phyloP scores from a whole-genome alignment of 2,329 filamentous ascomycete species.

The Colletotrichum neosansevieriae region DNA sequence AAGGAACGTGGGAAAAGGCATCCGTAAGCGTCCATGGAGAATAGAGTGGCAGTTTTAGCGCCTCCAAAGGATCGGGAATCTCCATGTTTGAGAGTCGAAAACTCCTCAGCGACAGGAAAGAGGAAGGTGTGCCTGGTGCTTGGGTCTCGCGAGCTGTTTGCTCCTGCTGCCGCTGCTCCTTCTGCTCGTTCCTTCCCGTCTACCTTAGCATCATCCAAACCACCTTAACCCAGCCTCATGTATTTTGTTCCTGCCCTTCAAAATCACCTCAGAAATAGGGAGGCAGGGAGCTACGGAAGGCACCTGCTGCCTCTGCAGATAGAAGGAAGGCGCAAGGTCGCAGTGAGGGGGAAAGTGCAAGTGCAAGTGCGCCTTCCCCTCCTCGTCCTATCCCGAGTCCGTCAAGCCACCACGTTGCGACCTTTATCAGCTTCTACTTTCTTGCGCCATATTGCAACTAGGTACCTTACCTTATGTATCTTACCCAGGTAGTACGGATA shows the following conservation, averaged over 20 bases:
- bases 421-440: neutral
- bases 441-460: neutral
- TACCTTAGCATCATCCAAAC: neutral
- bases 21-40: neutral
- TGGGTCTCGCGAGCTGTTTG: constrained; percentile 3
- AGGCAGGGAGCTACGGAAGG: neutral
- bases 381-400: neutral
- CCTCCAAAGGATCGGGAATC: constrained; percentile 18
- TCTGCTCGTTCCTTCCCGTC: constrained; percentile 1
- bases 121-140: neutral
- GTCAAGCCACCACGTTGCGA: constrained; percentile 31
- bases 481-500: too few species aligned
- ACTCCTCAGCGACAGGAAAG: too few species aligned
- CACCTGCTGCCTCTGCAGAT: too few species aligned
- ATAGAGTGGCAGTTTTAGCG: neutral
- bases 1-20: constrained; percentile 2
- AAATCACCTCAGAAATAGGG: neutral
- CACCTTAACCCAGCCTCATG: constrained; percentile 1
- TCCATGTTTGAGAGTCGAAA: neutral
- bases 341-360: constrained; percentile 3
- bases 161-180: neutral
- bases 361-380: constrained; percentile 1
- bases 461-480: too few species aligned
- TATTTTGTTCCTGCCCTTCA: neutral
- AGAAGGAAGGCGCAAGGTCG: neutral